Evolutionary conservation across 306 rosid genomes (phyloP), one percentile per base, ranked within the genome.

Genomic region (Dalbergia oliveri): DNA sequence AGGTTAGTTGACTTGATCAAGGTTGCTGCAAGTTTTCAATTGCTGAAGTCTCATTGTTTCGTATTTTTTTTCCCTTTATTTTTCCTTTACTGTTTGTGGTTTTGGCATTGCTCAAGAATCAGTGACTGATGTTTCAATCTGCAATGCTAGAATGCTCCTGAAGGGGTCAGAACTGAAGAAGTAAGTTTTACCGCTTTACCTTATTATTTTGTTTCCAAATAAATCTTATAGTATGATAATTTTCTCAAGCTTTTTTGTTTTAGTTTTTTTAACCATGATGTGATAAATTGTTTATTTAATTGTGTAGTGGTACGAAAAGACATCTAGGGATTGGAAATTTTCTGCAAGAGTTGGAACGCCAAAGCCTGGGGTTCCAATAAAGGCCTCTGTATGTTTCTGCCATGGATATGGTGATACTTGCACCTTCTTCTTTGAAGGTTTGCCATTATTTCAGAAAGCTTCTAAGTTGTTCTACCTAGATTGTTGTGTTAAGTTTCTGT

Each of bases 361-460:
- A 10, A 69, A 81, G 82, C 39, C 84, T 11, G 90, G 83, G 51
- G 88, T 85, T 84, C 86, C 79, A 77, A 67, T 91, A 23, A 94
- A 88, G 77, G 98, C 86, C 8, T 87, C 86, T 41, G 59, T 94
- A 71, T 92, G 76, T 88, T 94, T 89, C 73, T 94, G 98, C 88
- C 98, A 94, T 86, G 98, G 97, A n/a, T 94, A 94, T 91, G 98
- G 98, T 56, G 94, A 88, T 73, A 92, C 98, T 41, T 94, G 98
- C 88, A 91, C 97, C 62, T 94, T 89, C 88, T 94, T 94, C 88
- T 94, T 94, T 82, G 98, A 94, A 89, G 98, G 97, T 91, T 83
- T 76, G 97, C 78, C 44, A 11, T 53, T 13, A 65, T 75, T 70
- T 80, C 18, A 6, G 43, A 10, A 15, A 31, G 77, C 7, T 16